Conservation (phyloP, 1,284 basidiomycete genomes). For the Cutaneotrichosporon daszewskae region DNA sequence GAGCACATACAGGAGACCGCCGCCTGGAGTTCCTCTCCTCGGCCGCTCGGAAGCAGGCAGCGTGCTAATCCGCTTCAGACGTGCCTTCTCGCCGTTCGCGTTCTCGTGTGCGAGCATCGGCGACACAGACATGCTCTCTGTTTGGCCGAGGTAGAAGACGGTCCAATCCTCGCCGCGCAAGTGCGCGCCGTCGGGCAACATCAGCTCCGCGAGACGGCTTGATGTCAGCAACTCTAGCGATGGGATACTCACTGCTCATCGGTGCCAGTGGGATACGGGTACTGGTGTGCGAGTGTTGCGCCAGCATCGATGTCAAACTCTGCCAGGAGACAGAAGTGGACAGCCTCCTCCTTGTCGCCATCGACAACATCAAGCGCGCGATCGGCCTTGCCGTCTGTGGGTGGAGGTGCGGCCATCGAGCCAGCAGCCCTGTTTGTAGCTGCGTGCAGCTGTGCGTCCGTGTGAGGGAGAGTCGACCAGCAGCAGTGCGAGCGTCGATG, state of each 20-base stretch:
- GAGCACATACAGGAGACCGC: slow-evolving; percentile 78
- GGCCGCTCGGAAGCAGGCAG: slow-evolving; percentile 21
- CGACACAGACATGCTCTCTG: slow-evolving; percentile 73
- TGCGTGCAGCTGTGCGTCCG: not conserved
- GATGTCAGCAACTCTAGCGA: not conserved
- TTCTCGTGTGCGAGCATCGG: slow-evolving; percentile 60
- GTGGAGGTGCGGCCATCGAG: too few relatives aligned
- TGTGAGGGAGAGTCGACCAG: not conserved
- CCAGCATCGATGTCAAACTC: slow-evolving; percentile 94
- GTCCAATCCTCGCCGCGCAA: slow-evolving; percentile 95
- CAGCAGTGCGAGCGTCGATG: not conserved
- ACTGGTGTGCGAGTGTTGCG: slow-evolving; percentile 85
- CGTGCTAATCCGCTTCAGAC: slow-evolving; percentile 18
- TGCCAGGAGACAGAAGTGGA: slow-evolving; percentile 84
- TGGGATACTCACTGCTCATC: slow-evolving; percentile 70
- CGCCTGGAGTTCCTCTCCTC: slow-evolving; percentile 34
- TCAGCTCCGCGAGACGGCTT: slow-evolving; percentile 89
- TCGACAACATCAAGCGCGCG: slow-evolving; percentile 19
- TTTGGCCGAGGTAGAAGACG: slow-evolving; percentile 94
- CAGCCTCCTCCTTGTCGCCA: slow-evolving; percentile 55
- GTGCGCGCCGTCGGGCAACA: slow-evolving; percentile 97
- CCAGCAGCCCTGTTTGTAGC: too few relatives aligned
- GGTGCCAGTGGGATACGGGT: slow-evolving; percentile 82
- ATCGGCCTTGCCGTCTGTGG: slow-evolving; percentile 14
- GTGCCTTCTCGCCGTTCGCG: slow-evolving; percentile 17